phyloP scores from a whole-genome alignment of 2,329 filamentous ascomycete genomes.

The Penicillium sp. region DNA sequence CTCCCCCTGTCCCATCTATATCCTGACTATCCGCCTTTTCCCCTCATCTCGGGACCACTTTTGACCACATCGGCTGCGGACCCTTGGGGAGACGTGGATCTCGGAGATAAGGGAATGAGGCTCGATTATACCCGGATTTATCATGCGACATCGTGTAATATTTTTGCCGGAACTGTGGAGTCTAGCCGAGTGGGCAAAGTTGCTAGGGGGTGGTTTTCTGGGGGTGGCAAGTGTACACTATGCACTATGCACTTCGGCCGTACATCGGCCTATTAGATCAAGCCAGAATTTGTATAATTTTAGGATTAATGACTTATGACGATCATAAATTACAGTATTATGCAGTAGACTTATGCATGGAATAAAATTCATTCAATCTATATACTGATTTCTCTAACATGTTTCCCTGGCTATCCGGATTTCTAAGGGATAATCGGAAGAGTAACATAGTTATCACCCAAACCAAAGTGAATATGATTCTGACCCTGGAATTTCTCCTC shows the following conservation, averaged over 20 bases:
- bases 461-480: slow-evolving; percentile 56
- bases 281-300: too few species aligned
- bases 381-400: background rate
- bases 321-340: too few species aligned
- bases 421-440: slow-evolving; percentile 52
- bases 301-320: too few species aligned
- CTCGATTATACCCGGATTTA: background rate
- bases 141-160: background rate
- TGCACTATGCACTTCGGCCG: too few species aligned
- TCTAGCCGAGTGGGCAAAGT: background rate
- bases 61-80: slow-evolving; percentile 25
- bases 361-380: slow-evolving; percentile 1
- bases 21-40: background rate
- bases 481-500: slow-evolving; percentile 50
- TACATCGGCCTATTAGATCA: too few species aligned
- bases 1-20: slow-evolving; percentile 8
- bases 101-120: background rate
- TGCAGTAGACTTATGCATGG: too few species aligned
- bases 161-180: background rate
- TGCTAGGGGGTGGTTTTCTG: background rate
- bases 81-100: slow-evolving; percentile 4
- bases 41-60: slow-evolving; percentile 29
- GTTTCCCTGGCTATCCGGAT: background rate
- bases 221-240: too few species aligned
- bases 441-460: slow-evolving; percentile 52